These are phyloP conservation scores for Russula sp. DNA, from an alignment of 768 basidiomycete genomes.

Conservation along the genomic window DNA sequence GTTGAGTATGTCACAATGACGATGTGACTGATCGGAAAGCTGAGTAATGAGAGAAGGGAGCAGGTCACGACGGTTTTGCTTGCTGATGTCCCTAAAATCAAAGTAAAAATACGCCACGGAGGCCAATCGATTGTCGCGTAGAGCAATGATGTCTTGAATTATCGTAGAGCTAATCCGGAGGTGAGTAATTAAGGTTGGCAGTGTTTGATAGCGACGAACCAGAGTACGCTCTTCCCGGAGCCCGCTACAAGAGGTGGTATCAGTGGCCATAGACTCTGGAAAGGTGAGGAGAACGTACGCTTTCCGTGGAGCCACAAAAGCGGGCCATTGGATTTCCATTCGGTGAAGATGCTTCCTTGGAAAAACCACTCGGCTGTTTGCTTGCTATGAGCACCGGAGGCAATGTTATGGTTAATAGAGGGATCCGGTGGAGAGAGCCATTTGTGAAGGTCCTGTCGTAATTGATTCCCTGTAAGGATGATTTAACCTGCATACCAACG, in stretches of 20 bases:
- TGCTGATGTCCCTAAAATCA: background rate
- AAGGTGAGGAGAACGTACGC: background rate
- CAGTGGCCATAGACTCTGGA: background rate
- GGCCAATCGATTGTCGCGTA: background rate
- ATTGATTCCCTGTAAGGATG: background rate
- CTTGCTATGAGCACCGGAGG: background rate
- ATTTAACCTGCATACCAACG: background rate
- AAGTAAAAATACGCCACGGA: background rate
- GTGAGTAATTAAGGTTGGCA: background rate
- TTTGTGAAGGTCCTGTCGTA: background rate
- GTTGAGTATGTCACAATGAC: background rate
- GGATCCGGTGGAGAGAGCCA: slow-evolving; percentile 10
- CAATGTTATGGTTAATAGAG: background rate
- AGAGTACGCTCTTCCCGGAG: slow-evolving; percentile 2
- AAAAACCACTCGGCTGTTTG: background rate
- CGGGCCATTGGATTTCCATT: background rate
- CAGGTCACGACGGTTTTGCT: background rate
- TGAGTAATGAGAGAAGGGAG: background rate
- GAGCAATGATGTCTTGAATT: background rate
- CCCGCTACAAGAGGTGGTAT: background rate
- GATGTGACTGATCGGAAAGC: background rate
- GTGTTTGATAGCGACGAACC: background rate
- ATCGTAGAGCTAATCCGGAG: background rate
- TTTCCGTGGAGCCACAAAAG: slow-evolving; percentile 12
- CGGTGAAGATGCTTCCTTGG: background rate